Base-by-base conservation (phyloP, 2,329 filamentous ascomycete genomes). In the Monilinia laxa region DNA sequence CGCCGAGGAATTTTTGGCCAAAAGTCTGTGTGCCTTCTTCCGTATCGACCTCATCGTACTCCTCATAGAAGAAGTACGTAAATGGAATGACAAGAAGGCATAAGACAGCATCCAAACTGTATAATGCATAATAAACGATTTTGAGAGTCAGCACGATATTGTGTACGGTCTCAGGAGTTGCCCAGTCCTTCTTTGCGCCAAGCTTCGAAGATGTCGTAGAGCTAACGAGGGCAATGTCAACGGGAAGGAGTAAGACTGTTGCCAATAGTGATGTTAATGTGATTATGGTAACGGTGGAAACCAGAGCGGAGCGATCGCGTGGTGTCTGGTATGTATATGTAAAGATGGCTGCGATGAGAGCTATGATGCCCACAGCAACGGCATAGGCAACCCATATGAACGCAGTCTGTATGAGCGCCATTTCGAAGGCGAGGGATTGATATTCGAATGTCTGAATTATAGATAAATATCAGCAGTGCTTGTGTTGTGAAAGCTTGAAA, bases 51-150 rank as follows among this genome's bases (percentile, higher is more conserved):
- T 97, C 93, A 74, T 97, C 94, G 71, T 96, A 96, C 78, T 98
- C 95, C 78, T 99, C 95, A 75, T 96, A 95, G 87, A 90, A 97
- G 78, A 99, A 99, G 81, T 99, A 99, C 58, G 93, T 90, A 76
- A 99, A 99, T 0, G 95, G 95, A 25, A 98, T 90, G 55, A 97
- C 85, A 23, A 98, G 78, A 56, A 99, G 82, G 75, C 95, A 99
- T 14, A 99, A 85, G 7, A 97, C 77, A 0, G 93, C 91, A 78
- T 99, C 95, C 71, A 97, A 81, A 73, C 91, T 95, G 81, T 98
- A 99, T 0, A 99, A 84, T 0, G 88, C 84, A 79, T 98, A 98
- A 80, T 99, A 99, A 67, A 97, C 90, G 67, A 96, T 85, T 77
- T 91, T 91, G 70, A 99, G 83, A 0, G 91, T 92, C 70, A 87